Percentiles rank a stretch among this genome's conserved stretches.
Evolutionary conservation across 306 rosid genomes (phyloP).

Genomic region (Lathyrus sativus): DNA sequence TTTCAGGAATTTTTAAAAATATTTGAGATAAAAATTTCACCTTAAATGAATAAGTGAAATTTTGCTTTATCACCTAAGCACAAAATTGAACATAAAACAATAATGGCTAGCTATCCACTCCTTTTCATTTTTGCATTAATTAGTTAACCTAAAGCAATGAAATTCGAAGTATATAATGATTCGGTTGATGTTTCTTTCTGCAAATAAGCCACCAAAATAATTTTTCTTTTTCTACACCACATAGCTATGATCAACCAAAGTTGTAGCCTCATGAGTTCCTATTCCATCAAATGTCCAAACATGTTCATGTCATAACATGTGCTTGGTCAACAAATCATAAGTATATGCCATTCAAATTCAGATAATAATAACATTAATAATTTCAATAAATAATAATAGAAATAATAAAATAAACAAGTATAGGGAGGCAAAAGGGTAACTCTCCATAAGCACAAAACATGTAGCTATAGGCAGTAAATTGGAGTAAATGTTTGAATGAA

Average conservation of each 20-base stretch:
- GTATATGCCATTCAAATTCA: slow-evolving; percentile 42
- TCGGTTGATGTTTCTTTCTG: slow-evolving; percentile 8
- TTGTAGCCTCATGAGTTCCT: slow-evolving; percentile 38
- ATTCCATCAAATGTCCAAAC: slow-evolving; percentile 34
- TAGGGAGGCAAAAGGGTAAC: slow-evolving; percentile 44
- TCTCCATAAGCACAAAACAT: slow-evolving; percentile 35
- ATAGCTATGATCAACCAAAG: slow-evolving; percentile 29
- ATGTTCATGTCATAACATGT: slow-evolving; percentile 42
- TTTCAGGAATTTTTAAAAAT: too few relatives aligned
- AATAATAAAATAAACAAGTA: slow-evolving; percentile 42
- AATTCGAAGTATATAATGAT: neutral
- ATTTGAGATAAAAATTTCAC: too few relatives aligned
- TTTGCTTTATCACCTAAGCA: slow-evolving; percentile 5
- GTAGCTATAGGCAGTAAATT: slow-evolving; percentile 48
- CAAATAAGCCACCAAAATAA: neutral
- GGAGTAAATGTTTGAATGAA: slow-evolving; percentile 52
- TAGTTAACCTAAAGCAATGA: slow-evolving; percentile 5
- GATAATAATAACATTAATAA: slow-evolving; percentile 22
- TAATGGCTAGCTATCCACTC: slow-evolving; percentile 20
- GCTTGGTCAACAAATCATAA: slow-evolving; percentile 48
- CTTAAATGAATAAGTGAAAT: too few relatives aligned
- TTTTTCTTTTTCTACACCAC: neutral
- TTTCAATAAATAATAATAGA: slow-evolving; percentile 25
- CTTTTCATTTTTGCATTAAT: slow-evolving; percentile 5
- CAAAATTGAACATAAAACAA: slow-evolving; percentile 4